These are phyloP conservation scores for Aspergillus mulundensis DNA, from an alignment of 495 filamentous ascomycete genomes.

Conservation along the genomic window DNA sequence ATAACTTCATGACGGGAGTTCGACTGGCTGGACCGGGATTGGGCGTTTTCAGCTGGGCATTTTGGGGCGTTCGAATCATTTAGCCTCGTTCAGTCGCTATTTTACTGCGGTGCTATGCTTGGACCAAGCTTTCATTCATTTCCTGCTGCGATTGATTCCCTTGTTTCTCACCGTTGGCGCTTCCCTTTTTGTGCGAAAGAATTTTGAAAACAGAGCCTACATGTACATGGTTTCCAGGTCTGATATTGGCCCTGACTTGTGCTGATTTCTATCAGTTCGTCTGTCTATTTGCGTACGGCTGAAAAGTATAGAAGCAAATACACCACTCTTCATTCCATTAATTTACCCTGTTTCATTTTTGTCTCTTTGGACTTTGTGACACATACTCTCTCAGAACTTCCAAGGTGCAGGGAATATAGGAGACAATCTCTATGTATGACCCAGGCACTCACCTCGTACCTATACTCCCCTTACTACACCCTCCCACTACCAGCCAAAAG, in stretches of 20 bases:
- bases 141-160: background rate
- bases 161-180: background rate
- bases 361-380: background rate
- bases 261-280: background rate
- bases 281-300: background rate
- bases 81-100: background rate
- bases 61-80: background rate
- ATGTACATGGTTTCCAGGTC: background rate
- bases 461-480: too few species aligned
- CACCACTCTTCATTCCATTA: background rate
- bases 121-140: background rate
- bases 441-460: too few species aligned
- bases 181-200: background rate
- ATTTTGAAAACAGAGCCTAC: background rate
- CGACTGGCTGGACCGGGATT: background rate
- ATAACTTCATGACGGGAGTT: background rate
- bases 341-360: background rate
- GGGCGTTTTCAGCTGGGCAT: constrained; percentile 2
- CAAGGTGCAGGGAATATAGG: too few species aligned
- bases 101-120: background rate
- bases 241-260: background rate
- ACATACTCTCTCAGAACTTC: background rate
- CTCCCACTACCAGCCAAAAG: background rate
- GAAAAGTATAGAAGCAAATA: constrained; percentile 2
- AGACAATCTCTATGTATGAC: too few species aligned